phyloP scores from a whole-genome alignment of 179 eudicot species.

The Nepenthes alata region DNA sequence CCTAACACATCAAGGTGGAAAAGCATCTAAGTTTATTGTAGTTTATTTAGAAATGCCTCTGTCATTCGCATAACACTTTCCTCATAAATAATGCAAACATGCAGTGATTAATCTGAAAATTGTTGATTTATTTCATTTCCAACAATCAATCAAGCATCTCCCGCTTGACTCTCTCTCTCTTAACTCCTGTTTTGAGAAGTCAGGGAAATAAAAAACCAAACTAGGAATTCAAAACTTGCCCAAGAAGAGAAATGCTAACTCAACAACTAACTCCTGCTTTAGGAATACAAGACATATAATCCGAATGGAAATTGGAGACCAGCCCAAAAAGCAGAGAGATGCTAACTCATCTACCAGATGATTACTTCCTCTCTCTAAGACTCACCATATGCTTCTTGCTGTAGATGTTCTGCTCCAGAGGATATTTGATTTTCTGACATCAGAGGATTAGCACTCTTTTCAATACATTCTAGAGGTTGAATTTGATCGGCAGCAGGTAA shows the following conservation, averaged over 20 bases:
- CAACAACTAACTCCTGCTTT: background rate
- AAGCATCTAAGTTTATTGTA: no score
- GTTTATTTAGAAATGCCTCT: no score
- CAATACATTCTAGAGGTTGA: slow-evolving; percentile 19
- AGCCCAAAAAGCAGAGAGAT: background rate
- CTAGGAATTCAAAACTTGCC: background rate
- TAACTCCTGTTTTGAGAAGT: no score
- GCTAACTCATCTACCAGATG: background rate
- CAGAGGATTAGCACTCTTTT: slow-evolving; percentile 12
- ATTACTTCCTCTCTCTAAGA: slow-evolving; percentile 2
- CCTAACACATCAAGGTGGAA: no score
- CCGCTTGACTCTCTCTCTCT: no score
- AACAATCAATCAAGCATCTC: no score
- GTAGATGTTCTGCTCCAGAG: slow-evolving; percentile 16
- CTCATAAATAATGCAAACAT: no score
- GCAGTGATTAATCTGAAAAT: no score
- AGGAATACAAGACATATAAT: background rate
- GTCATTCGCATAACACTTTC: no score
- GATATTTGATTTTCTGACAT: slow-evolving; percentile 16
- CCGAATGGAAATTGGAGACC: background rate
- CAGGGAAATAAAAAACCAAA: no score
- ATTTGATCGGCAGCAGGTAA: slow-evolving; percentile 17
- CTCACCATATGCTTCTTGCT: slow-evolving; percentile 21
- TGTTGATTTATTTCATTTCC: no score
- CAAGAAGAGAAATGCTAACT: background rate